Conservation (phyloP, 1,284 basidiomycete genomes). For the Peniophora sp. region DNA sequence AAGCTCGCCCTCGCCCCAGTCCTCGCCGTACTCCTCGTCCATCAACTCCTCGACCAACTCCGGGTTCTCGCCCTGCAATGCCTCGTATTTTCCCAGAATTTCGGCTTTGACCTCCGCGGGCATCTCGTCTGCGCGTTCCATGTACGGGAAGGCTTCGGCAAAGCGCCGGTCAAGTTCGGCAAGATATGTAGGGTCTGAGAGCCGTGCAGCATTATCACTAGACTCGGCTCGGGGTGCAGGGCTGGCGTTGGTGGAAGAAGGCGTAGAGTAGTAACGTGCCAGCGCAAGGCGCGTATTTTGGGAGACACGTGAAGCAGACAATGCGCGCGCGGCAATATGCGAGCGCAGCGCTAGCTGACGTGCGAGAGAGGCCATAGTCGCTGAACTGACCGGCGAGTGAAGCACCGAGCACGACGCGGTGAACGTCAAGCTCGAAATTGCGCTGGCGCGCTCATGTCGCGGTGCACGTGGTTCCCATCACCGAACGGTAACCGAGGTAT, state of each 20-base stretch:
- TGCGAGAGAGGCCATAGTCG: conserved; percentile 8
- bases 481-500: too few relatives aligned
- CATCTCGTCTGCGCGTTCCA: background rate
- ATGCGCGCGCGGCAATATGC: conserved; percentile 1
- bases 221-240: background rate
- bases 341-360: conserved; percentile 4
- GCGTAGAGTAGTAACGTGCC: conserved; percentile 1
- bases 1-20: conserved; percentile 7
- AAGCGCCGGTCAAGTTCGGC: background rate
- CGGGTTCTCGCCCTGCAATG: background rate
- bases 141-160: background rate
- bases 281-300: background rate
- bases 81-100: background rate
- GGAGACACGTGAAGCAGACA: background rate
- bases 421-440: too few relatives aligned
- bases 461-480: too few relatives aligned
- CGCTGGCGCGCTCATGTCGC: too few relatives aligned
- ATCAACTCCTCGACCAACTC: background rate
- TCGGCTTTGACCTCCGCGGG: background rate
- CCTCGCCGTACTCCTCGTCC: conserved; percentile 3
- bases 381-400: too few relatives aligned
- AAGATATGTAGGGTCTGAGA: background rate
- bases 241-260: background rate
- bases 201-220: background rate
- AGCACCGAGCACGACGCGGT: too few relatives aligned